phyloP scores from a whole-genome alignment of 176 grass and related monocot species.

The Bolboschoenus planiculmis region DNA sequence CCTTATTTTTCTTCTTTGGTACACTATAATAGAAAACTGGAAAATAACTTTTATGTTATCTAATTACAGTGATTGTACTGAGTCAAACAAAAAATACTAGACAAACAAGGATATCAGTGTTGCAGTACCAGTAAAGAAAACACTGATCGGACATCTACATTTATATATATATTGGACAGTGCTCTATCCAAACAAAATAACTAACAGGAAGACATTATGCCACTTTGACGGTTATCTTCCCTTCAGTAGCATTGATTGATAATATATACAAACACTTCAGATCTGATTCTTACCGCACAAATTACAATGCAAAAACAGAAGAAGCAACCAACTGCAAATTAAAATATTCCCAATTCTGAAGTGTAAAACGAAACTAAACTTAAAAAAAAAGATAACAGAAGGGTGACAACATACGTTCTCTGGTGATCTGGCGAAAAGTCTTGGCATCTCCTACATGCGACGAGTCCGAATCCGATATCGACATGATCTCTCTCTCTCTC shows the following conservation, averaged over 20 bases:
- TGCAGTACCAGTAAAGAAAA: neutral
- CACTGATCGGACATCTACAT: neutral
- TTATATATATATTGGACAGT: neutral
- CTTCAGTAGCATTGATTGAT: neutral
- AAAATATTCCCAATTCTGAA: neutral
- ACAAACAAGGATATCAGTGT: neutral
- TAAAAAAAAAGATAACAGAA: neutral
- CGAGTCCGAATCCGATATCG: conserved; percentile 70
- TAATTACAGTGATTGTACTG: neutral
- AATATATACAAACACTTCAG: neutral
- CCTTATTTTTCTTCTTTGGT: conserved; percentile 3
- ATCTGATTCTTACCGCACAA: neutral
- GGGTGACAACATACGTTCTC: conserved; percentile 53
- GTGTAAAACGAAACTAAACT: neutral
- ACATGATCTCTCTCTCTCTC: conserved; percentile 49
- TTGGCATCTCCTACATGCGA: conserved; percentile 53
- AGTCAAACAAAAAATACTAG: neutral
- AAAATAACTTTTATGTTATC: neutral
- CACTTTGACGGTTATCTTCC: neutral
- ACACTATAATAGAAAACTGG: neutral
- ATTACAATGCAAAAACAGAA: neutral
- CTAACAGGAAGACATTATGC: neutral
- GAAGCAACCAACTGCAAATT: neutral
- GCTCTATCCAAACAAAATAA: neutral
- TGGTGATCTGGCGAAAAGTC: conserved; percentile 73